Percentiles rank a stretch among this genome's conserved stretches.
phyloP scores from a whole-genome alignment of 768 basidiomycete genomes.

The Lactarius sanguifluus region DNA sequence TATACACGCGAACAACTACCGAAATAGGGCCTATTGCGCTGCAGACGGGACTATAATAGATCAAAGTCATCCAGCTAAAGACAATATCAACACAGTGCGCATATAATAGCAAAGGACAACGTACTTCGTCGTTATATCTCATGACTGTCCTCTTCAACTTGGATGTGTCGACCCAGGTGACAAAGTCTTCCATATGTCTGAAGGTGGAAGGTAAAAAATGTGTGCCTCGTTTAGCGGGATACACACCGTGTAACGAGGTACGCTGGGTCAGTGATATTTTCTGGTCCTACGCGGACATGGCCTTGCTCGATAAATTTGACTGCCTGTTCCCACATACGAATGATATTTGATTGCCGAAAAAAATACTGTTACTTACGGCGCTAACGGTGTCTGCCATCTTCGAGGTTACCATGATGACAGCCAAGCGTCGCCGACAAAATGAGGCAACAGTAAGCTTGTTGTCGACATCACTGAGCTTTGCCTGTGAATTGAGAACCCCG shows the following conservation, averaged over 20 bases:
- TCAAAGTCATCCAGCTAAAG: conserved; percentile 92
- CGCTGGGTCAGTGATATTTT: conserved; percentile 94
- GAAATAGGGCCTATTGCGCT: neutral
- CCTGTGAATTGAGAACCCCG: conserved; percentile 82
- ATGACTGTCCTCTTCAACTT: conserved; percentile 95
- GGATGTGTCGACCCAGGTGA: conserved; percentile 98
- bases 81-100: conserved; percentile 27
- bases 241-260: conserved; percentile 85
- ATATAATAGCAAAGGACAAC: conserved; percentile 24
- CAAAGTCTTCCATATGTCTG: conserved; percentile 98
- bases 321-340: conserved; percentile 54
- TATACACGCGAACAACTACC: conserved; percentile 3
- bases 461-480: conserved; percentile 92
- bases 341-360: conserved; percentile 13
- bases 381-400: conserved; percentile 97
- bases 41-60: conserved; percentile 49
- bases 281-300: conserved; percentile 94
- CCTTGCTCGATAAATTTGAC: conserved; percentile 98
- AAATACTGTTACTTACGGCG: conserved; percentile 50
- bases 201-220: conserved; percentile 14
- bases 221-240: conserved; percentile 11
- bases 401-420: conserved; percentile 86
- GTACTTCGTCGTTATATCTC: conserved; percentile 94
- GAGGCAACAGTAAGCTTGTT: conserved; percentile 93
- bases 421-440: conserved; percentile 87